Evolutionary conservation across 805 yeast species (phyloP).

Genomic region (Pichia occidentalis): DNA sequence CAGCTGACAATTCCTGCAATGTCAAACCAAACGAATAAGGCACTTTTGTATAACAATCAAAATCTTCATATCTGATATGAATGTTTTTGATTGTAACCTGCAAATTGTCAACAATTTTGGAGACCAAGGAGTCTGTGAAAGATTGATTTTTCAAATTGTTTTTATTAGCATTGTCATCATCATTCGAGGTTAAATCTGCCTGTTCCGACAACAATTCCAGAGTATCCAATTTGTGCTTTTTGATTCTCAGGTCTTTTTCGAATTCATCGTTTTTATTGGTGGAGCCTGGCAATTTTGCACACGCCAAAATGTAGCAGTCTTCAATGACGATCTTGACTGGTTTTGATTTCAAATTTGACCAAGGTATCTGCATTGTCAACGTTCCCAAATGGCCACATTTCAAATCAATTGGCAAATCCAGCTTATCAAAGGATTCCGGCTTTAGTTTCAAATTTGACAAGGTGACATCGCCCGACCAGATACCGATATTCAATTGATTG

Average conservation of each 20-base stretch:
- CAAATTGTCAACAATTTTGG: constrained; percentile 87
- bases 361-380: constrained; percentile 86
- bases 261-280: constrained; percentile 52
- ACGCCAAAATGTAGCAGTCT: constrained; percentile 76
- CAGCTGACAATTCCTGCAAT: constrained; percentile 81
- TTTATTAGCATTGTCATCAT: constrained; percentile 33
- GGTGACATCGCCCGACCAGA: constrained; percentile 96
- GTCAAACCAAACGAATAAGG: constrained; percentile 84
- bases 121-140: constrained; percentile 78
- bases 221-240: constrained; percentile 58
- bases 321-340: constrained; percentile 87
- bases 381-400: constrained; percentile 86
- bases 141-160: constrained; percentile 62
- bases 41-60: constrained; percentile 54
- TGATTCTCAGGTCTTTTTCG: constrained; percentile 54
- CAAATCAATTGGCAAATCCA: constrained; percentile 81
- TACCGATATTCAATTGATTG: constrained; percentile 88
- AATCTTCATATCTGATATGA: constrained; percentile 88
- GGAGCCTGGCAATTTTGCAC: constrained; percentile 58
- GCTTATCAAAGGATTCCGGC: constrained; percentile 82
- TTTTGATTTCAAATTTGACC: constrained; percentile 89
- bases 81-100: constrained; percentile 88
- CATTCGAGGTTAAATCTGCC: constrained; percentile 28
- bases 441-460: constrained; percentile 69
- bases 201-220: constrained; percentile 55